phyloP scores from a whole-genome alignment of 495 filamentous ascomycete species.

The Extremus antarcticus region DNA sequence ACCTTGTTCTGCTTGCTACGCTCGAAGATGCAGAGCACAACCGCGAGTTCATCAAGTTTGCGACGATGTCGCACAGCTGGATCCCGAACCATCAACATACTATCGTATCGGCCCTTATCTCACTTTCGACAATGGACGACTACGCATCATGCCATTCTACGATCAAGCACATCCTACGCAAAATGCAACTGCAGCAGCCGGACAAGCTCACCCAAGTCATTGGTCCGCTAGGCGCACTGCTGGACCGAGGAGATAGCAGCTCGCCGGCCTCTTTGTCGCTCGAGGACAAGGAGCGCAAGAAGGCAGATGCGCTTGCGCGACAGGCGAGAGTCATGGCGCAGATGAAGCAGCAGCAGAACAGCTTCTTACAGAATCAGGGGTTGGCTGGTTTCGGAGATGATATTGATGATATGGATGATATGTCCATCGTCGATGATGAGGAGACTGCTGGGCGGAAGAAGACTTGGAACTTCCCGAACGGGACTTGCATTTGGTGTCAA shows the following conservation, averaged over 20 bases:
- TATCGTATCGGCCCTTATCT: constrained; percentile 64
- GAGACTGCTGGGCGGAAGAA: constrained; percentile 54
- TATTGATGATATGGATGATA: constrained; percentile 47
- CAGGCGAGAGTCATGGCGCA: constrained; percentile 92
- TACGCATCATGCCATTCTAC: constrained; percentile 76
- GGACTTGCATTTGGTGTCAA: constrained; percentile 91
- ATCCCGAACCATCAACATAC: constrained; percentile 23
- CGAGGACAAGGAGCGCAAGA: constrained; percentile 71
- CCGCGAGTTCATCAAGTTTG: constrained; percentile 15
- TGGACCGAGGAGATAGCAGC: constrained; percentile 45
- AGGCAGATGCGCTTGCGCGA: constrained; percentile 74
- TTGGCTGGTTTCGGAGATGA: constrained; percentile 69
- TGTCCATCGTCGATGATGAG: constrained; percentile 19
- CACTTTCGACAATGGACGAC: constrained; percentile 59
- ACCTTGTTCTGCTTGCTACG: constrained; percentile 72
- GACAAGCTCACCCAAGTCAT: constrained; percentile 44
- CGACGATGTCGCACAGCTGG: neutral
- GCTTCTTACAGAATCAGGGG: constrained; percentile 76
- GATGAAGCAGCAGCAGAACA: constrained; percentile 93
- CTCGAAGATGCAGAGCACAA: constrained; percentile 64
- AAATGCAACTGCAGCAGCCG: constrained; percentile 73
- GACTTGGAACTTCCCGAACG: constrained; percentile 84
- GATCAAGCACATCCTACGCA: constrained; percentile 72
- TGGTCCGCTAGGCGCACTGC: constrained; percentile 38
- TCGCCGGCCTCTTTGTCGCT: constrained; percentile 47